Percentiles rank a stretch among this genome's conserved stretches.
Evolutionary conservation across 2,329 filamentous ascomycete genomes (phyloP).

Genomic region (Trichoderma hamatum): DNA sequence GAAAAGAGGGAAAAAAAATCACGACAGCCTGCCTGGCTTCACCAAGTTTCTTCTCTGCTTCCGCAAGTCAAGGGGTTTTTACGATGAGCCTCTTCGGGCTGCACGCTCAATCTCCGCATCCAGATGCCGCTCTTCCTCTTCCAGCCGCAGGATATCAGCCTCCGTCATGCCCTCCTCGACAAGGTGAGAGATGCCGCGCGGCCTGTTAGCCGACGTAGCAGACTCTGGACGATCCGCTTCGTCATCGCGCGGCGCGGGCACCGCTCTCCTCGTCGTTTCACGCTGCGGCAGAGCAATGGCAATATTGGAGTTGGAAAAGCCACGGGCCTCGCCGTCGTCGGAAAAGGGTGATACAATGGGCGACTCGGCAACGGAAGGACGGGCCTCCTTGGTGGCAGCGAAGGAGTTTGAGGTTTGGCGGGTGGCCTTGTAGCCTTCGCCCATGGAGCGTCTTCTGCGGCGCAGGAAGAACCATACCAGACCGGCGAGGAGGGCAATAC

Average conservation of each 20-base stretch:
- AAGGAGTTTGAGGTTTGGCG: conserved; percentile 42
- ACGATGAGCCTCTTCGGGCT: conserved; percentile 29
- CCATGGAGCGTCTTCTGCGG: conserved; percentile 37
- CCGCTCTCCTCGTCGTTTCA: neutral
- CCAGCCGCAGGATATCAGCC: conserved; percentile 57
- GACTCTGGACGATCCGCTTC: conserved; percentile 27
- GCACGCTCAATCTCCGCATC: conserved; percentile 59
- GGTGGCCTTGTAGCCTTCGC: conserved; percentile 1
- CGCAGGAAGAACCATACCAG: conserved; percentile 50
- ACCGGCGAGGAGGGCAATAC: conserved; percentile 45
- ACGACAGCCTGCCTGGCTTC: neutral
- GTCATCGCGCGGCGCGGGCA: neutral
- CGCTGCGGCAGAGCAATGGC: neutral
- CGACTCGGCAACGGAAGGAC: conserved; percentile 43
- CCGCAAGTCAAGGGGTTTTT: neutral
- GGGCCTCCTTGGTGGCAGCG: conserved; percentile 51
- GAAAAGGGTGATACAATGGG: conserved; percentile 48
- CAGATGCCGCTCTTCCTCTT: conserved; percentile 61
- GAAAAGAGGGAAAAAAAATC: neutral
- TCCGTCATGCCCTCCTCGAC: conserved; percentile 64
- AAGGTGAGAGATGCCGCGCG: conserved; percentile 52
- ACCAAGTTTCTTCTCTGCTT: neutral
- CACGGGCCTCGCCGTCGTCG: conserved; percentile 42
- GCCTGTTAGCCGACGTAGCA: conserved; percentile 38
- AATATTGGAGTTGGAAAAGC: neutral